Conservation (phyloP, 139 green algal genomes). For the Zygnema cylindricum region DNA sequence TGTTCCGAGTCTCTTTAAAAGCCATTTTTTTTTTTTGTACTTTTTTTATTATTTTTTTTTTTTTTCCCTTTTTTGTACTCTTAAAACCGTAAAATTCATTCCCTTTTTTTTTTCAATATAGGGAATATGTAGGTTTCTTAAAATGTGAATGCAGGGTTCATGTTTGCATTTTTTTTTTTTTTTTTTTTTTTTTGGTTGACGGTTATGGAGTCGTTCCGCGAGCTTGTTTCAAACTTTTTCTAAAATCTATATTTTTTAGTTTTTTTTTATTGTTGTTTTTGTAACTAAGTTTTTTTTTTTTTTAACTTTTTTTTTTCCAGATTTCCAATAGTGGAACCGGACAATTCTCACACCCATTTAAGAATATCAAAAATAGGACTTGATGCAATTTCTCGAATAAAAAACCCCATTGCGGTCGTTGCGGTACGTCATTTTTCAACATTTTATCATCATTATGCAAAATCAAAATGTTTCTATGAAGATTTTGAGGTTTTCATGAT, state of each 20-base stretch:
- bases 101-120: no score
- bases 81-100: no score
- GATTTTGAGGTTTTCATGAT: no score
- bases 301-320: constrained; percentile 58
- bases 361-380: constrained; percentile 76
- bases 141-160: constrained; percentile 4
- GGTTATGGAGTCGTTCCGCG: neutral
- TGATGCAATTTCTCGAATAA: constrained; percentile 68
- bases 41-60: constrained; percentile 39
- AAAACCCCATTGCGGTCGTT: constrained; percentile 57
- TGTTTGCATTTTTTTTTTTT: constrained; percentile 11
- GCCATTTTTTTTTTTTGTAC: constrained; percentile 27
- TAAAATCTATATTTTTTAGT: neutral
- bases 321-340: constrained; percentile 75
- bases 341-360: constrained; percentile 75
- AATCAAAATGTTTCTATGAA: no score
- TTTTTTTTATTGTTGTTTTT: neutral
- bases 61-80: no score
- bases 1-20: neutral
- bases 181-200: constrained; percentile 25
- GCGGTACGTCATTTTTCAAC: constrained; percentile 17
- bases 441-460: neutral
- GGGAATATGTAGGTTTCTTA: no score
- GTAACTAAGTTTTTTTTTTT: constrained; percentile 22
- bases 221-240: constrained; percentile 10